phyloP scores from a whole-genome alignment of 306 rosid genomes.

The Gastrolobium villosum region DNA sequence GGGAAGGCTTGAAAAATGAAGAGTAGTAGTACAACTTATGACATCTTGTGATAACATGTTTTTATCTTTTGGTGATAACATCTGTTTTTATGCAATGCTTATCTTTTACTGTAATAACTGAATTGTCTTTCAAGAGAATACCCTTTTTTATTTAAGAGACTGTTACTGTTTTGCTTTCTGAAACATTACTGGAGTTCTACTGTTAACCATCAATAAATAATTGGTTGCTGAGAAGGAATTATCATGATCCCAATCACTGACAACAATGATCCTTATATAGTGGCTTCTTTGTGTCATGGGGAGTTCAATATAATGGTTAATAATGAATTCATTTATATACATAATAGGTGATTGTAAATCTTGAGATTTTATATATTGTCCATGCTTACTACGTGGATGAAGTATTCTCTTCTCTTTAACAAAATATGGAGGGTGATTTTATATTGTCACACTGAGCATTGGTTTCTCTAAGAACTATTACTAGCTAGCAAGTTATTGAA shows the following conservation, averaged over 20 bases:
- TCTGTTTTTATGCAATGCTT: background rate
- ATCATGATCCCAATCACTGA: background rate
- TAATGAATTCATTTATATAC: slow-evolving; percentile 1
- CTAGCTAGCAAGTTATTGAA: background rate
- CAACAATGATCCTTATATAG: background rate
- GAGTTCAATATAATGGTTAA: background rate
- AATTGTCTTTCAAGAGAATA: background rate
- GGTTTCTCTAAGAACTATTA: background rate
- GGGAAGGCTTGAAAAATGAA: background rate
- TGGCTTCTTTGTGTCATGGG: background rate
- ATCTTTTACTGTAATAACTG: slow-evolving; percentile 5
- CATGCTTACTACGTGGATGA: background rate
- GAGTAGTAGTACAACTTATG: background rate
- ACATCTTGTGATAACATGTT: background rate
- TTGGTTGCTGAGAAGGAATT: background rate
- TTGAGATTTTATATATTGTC: background rate
- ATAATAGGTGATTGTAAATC: background rate
- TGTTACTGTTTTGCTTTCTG: background rate
- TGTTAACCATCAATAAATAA: background rate
- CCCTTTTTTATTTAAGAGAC: background rate
- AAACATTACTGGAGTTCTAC: background rate
- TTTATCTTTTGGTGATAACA: background rate
- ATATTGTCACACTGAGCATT: background rate
- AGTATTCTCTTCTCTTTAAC: background rate
- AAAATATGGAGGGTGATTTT: background rate